Evolutionary conservation across 345 rosid species (phyloP), one percentile per base, ranked within the genome.

Genomic region (Citrus trifoliata): DNA sequence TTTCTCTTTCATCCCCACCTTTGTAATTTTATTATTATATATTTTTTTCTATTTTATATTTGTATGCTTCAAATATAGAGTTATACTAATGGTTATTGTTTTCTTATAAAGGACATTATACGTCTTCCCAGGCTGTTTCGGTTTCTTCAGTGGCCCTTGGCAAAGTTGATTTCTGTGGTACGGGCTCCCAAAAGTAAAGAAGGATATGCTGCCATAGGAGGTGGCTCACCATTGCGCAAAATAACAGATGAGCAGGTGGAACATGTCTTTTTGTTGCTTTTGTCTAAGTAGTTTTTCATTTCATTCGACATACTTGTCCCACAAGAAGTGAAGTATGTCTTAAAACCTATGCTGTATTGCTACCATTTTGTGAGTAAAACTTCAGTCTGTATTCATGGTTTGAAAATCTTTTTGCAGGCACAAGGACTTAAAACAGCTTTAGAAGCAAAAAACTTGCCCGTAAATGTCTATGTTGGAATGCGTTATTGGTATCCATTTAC

Each of bases 181-280:
- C 90, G 97, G 19, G 97, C 99, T 19, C 97, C 97, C 1, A 94
- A 94, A 79, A 93, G 97, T 46, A 94, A 88, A 88, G 97, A 94
- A 88, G 99, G 97, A 70, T 96, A 96, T 90, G 99, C 99, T 84
- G 87, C 98, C 67, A 94, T 96, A 56, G 99, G 99, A 56, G 99
- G 99, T 48, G 94, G 98, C 71, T 96, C 97, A 28, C 98, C 97
- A 63, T 62, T 93, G 86, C 92, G 97, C 76, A 93, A 87, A 81
- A 91, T 94, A 73, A 96, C 98, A 1, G 88, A 90, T 83, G 97
- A 93, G 82, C 97, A 93, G 90, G 96, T 89, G 68, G 40, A 76
- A 35, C 24, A 35, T 61, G 25, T 62, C 13, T 76, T 10, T 2
- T 65, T 67, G 33, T 55, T 63, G 21, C 32, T 56, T 12, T 58